Evolutionary conservation across 1,284 basidiomycete species (phyloP).

Genomic region (Erythrobasidium hasegawianum): DNA sequence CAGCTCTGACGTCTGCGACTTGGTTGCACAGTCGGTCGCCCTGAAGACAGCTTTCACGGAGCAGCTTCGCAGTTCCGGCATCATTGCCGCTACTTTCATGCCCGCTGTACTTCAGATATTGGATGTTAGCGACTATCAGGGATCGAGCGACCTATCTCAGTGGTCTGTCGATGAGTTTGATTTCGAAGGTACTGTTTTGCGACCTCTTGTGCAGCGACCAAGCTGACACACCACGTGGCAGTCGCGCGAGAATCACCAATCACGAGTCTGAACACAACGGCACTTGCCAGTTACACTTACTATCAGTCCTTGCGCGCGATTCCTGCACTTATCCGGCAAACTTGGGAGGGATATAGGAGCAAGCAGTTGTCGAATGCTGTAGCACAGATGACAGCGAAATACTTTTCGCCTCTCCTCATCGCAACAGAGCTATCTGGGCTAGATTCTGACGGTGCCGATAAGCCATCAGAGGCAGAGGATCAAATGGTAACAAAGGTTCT

Average conservation of each 20-base stretch:
- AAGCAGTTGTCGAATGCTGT: constrained; percentile 75
- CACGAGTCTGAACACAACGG: too few species aligned
- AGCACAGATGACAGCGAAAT: constrained; percentile 71
- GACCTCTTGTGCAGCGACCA: too few species aligned
- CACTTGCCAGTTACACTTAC: constrained; percentile 81
- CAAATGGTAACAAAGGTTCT: constrained; percentile 74
- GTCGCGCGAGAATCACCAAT: too few species aligned
- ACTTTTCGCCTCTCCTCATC: constrained; percentile 89
- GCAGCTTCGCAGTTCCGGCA: constrained; percentile 67
- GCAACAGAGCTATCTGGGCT: constrained; percentile 73
- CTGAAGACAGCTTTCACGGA: constrained; percentile 77
- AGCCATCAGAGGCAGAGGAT: constrained; percentile 59
- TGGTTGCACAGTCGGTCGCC: constrained; percentile 63
- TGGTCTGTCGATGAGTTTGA: constrained; percentile 85
- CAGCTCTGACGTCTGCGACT: neutral
- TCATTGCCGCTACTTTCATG: constrained; percentile 66
- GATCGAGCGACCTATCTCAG: constrained; percentile 67
- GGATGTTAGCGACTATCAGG: constrained; percentile 59
- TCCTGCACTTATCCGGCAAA: constrained; percentile 75
- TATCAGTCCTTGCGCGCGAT: constrained; percentile 76
- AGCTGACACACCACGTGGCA: too few species aligned
- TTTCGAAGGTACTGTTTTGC: constrained; percentile 62
- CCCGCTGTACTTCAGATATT: constrained; percentile 71
- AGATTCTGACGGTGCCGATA: constrained; percentile 60
- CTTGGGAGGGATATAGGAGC: constrained; percentile 84